phyloP scores from a whole-genome alignment of 306 rosid genomes.

The Cucurbita moschata region DNA sequence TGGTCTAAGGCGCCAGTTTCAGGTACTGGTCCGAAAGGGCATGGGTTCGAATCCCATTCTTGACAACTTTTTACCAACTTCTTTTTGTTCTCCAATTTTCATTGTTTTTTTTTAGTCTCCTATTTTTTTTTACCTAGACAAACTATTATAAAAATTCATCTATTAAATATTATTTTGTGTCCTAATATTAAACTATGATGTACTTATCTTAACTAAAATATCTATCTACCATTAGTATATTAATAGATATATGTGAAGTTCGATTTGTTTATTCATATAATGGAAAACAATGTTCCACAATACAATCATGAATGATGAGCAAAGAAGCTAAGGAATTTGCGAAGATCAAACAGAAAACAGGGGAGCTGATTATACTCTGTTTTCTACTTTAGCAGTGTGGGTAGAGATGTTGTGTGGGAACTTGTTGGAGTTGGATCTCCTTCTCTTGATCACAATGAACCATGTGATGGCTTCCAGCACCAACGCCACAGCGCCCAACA shows the following conservation, averaged over 20 bases:
- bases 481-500: conserved; percentile 3
- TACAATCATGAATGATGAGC: neutral
- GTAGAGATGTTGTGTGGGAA: neutral
- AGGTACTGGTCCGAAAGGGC: conserved; percentile 64
- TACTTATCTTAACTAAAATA: too few species aligned
- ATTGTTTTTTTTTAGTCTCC: too few species aligned
- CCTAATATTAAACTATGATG: too few species aligned
- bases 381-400: neutral
- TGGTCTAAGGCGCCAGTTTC: conserved; percentile 28
- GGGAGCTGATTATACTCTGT: neutral
- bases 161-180: too few species aligned
- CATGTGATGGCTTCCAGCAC: conserved; percentile 2
- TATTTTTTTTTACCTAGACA: too few species aligned
- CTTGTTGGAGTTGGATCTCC: conserved; percentile 1
- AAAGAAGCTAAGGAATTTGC: neutral
- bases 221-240: too few species aligned
- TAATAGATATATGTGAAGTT: too few species aligned
- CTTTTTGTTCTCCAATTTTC: too few species aligned
- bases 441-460: conserved; percentile 7
- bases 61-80: conserved; percentile 1
- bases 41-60: conserved; percentile 58
- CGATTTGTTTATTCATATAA: neutral
- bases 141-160: too few species aligned
- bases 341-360: neutral
- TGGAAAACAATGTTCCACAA: neutral